Conservation (phyloP, 192 early-diverging fungal genomes). For the Chytriomyces sp. region DNA sequence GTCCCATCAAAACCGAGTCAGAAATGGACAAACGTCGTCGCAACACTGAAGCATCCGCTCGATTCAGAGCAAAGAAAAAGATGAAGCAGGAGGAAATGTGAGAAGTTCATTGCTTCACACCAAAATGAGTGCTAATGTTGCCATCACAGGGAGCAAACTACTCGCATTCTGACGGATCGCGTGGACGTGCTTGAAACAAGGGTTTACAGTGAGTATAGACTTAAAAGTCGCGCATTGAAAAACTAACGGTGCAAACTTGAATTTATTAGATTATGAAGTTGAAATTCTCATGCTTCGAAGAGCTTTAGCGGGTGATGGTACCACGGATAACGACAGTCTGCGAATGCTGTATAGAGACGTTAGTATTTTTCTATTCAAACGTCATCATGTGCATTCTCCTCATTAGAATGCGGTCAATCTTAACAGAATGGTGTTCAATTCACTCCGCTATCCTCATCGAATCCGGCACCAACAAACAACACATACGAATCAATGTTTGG, state of each 20-base stretch:
- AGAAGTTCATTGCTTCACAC: background rate
- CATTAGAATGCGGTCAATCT: background rate
- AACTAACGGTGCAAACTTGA: too few species aligned
- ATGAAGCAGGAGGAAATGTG: slow-evolving; percentile 80
- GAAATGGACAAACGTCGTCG: slow-evolving; percentile 82
- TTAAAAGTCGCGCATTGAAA: too few species aligned
- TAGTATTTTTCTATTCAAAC: background rate
- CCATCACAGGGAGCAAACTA: slow-evolving; percentile 51
- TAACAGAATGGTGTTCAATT: slow-evolving; percentile 15
- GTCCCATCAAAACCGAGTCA: slow-evolving; percentile 18
- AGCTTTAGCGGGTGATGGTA: slow-evolving; percentile 38
- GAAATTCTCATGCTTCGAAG: slow-evolving; percentile 91
- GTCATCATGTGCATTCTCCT: background rate
- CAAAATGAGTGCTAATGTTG: background rate
- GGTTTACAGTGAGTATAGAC: too few species aligned
- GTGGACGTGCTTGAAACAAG: slow-evolving; percentile 59
- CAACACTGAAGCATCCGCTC: slow-evolving; percentile 93
- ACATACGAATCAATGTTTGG: too few species aligned
- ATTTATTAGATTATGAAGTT: slow-evolving; percentile 77
- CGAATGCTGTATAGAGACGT: slow-evolving; percentile 32
- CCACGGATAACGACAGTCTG: slow-evolving; percentile 32
- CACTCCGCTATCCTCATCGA: background rate
- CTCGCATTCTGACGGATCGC: slow-evolving; percentile 74
- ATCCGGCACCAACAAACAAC: too few species aligned
- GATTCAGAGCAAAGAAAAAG: slow-evolving; percentile 97